Evolutionary conservation across 306 rosid genomes (phyloP).

Genomic region (Dalbergia cultrata): DNA sequence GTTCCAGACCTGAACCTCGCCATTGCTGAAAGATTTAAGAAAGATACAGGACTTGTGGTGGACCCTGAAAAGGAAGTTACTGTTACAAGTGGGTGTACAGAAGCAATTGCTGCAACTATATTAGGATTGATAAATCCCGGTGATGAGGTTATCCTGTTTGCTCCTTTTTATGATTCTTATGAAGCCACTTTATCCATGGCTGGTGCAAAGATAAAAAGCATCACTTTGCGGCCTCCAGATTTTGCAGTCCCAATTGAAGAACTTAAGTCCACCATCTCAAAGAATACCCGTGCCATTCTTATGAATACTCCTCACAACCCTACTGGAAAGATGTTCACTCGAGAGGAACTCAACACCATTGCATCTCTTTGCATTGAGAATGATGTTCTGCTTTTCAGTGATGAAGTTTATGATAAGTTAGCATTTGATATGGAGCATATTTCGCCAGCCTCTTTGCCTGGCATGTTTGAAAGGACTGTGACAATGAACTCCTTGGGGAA

Average conservation of each 20-base stretch:
- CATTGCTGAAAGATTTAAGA: conserved; percentile 84
- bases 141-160: conserved; percentile 90
- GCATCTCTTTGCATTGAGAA: conserved; percentile 92
- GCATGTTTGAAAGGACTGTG: conserved; percentile 89
- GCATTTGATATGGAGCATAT: conserved; percentile 94
- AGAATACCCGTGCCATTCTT: conserved; percentile 80
- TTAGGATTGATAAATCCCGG: conserved; percentile 91
- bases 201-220: conserved; percentile 81
- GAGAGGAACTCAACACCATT: conserved; percentile 70
- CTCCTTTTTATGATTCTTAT: conserved; percentile 88
- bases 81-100: conserved; percentile 90
- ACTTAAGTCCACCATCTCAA: conserved; percentile 70
- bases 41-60: conserved; percentile 73
- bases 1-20: conserved; percentile 81
- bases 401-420: conserved; percentile 92
- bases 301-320: conserved; percentile 89
- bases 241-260: conserved; percentile 77
- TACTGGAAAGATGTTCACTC: conserved; percentile 87
- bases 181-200: conserved; percentile 95
- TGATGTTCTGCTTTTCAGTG: conserved; percentile 80
- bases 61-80: conserved; percentile 90
- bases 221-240: conserved; percentile 83
- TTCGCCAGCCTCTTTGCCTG: conserved; percentile 84
- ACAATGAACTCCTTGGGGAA: conserved; percentile 91
- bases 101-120: conserved; percentile 91